A percentile compares a stretch with the other conserved stretches of the same genome.
Evolutionary conservation across 768 basidiomycete genomes (phyloP).

Genomic region (Agaricus subrufescens): DNA sequence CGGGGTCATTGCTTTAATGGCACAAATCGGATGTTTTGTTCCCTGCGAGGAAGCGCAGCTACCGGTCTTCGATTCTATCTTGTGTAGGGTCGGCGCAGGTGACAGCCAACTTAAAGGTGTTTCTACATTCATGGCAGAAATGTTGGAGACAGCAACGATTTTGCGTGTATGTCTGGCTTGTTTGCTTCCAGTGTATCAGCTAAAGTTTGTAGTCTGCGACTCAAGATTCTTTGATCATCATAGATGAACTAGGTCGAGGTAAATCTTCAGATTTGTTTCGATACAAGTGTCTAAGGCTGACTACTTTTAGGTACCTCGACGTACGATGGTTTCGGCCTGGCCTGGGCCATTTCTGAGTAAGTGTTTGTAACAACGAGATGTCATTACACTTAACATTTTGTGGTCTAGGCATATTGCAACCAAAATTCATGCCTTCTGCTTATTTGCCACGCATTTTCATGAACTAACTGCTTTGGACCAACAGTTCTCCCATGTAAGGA

Average conservation of each 20-base stretch:
- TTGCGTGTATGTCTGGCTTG: conserved; percentile 55
- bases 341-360: conserved; percentile 98
- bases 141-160: conserved; percentile 97
- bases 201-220: conserved; percentile 69
- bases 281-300: background rate
- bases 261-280: background rate
- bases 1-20: conserved; percentile 96
- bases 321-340: conserved; percentile 95
- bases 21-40: conserved; percentile 93
- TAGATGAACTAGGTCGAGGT: conserved; percentile 95
- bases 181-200: background rate
- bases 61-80: conserved; percentile 92
- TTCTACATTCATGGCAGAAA: conserved; percentile 99
- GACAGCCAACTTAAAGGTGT: conserved; percentile 98
- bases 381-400: background rate
- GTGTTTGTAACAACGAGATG: background rate
- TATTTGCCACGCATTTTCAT: conserved; percentile 98
- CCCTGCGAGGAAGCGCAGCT: conserved; percentile 83
- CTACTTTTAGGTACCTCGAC: conserved; percentile 78
- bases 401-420: conserved; percentile 81
- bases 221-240: conserved; percentile 90
- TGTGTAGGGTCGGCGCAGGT: conserved; percentile 95
- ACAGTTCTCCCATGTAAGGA: conserved; percentile 82
- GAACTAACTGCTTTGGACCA: conserved; percentile 92
- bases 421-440: conserved; percentile 86